Evolutionary conservation across 1,284 basidiomycete genomes (phyloP).

Genomic region (Leccinum angustisporum): DNA sequence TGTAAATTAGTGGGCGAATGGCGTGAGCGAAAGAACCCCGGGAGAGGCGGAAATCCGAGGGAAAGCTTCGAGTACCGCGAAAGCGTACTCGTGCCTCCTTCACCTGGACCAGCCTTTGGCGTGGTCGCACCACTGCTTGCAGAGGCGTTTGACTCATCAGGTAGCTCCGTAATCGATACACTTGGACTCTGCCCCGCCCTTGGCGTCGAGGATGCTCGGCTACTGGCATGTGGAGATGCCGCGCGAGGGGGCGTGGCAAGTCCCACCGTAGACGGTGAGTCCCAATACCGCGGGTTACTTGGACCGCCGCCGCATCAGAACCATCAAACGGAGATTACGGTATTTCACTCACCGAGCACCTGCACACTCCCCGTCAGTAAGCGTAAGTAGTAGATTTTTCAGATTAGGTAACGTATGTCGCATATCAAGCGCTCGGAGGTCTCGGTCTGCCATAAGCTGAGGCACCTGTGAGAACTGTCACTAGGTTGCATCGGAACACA

Average conservation of each 20-base stretch:
- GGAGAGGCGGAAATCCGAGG: conserved; percentile 60
- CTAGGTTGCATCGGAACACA: conserved; percentile 11
- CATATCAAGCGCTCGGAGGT: conserved; percentile 87
- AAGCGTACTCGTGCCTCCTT: conserved; percentile 26
- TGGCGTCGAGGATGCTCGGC: conserved; percentile 32
- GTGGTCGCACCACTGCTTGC: conserved; percentile 54
- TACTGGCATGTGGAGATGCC: conserved; percentile 15
- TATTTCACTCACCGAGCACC: conserved; percentile 43
- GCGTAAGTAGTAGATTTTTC: conserved; percentile 88
- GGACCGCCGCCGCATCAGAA: conserved; percentile 17
- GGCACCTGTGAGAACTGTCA: conserved; percentile 12
- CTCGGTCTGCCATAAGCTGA: conserved; percentile 87
- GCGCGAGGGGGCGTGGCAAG: conserved; percentile 29
- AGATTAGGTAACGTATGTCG: conserved; percentile 96
- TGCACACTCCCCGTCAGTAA: conserved; percentile 66
- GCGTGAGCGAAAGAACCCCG: conserved; percentile 62
- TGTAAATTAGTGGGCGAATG: conserved; percentile 45
- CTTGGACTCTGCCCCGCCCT: conserved; percentile 36
- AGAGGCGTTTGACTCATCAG: conserved; percentile 39
- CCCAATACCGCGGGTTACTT: conserved; percentile 23
- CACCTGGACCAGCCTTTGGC: conserved; percentile 41
- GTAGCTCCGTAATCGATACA: conserved; percentile 27
- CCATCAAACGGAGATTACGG: neutral
- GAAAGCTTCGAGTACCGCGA: conserved; percentile 44
- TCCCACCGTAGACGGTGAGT: conserved; percentile 26